Percentiles rank a stretch among this genome's conserved stretches.
Conservation (phyloP, 139 green algal genomes). For the Micractinium conductrix region DNA sequence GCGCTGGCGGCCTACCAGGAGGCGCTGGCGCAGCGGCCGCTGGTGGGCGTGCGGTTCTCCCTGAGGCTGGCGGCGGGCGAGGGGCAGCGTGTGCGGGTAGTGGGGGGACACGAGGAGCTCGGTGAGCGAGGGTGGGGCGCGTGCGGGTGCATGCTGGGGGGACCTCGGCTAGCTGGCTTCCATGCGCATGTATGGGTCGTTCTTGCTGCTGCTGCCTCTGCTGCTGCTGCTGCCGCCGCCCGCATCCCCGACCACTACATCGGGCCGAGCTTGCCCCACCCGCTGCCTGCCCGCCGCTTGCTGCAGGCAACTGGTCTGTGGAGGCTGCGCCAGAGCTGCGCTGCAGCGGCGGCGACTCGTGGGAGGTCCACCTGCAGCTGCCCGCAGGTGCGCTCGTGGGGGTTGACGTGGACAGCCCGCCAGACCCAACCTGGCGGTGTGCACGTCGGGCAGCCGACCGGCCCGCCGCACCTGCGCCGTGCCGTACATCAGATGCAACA, state of each 20-base stretch:
- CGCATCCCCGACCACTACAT: background rate
- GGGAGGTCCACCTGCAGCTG: background rate
- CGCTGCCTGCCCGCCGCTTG: background rate
- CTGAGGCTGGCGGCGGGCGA: background rate
- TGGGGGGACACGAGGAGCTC: background rate
- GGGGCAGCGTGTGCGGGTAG: background rate
- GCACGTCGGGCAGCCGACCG: too few species aligned
- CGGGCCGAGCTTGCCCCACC: background rate
- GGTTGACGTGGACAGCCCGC: too few species aligned
- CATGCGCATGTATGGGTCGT: background rate
- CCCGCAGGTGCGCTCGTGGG: conserved; percentile 8
- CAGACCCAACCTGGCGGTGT: too few species aligned
- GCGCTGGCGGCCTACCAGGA: background rate
- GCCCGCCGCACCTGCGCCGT: too few species aligned
- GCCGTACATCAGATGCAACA: too few species aligned
- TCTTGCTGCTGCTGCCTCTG: background rate
- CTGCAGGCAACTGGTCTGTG: background rate
- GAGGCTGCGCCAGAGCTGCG: background rate
- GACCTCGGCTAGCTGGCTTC: background rate
- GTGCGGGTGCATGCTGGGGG: too few species aligned
- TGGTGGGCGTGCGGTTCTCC: background rate
- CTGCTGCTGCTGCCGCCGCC: background rate
- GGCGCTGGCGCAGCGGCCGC: background rate
- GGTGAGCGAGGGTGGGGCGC: background rate
- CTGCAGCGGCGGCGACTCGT: background rate